A percentile compares a stretch with the other conserved stretches of the same genome.
Evolutionary conservation across 306 rosid species (phyloP).

Genomic region (Spatholobus suberectus): DNA sequence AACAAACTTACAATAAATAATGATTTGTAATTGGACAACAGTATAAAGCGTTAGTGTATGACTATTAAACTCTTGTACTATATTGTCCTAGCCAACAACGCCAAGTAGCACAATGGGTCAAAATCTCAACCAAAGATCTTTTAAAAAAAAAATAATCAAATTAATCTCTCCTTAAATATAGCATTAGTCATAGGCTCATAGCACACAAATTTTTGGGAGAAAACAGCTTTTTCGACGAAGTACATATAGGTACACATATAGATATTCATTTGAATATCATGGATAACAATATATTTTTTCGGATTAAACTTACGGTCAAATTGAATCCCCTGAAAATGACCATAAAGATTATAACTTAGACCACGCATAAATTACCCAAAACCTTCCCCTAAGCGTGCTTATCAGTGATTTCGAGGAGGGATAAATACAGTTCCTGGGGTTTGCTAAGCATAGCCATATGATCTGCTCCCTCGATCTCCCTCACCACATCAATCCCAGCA

Average conservation of each 20-base stretch:
- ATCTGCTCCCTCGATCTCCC: conserved; percentile 56
- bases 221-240: not conserved
- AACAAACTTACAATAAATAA: too few species aligned
- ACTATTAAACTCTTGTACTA: too few species aligned
- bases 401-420: conserved; percentile 48
- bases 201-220: not conserved
- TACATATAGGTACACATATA: not conserved
- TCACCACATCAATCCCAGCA: conserved; percentile 44
- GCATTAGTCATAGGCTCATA: too few species aligned
- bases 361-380: too few species aligned
- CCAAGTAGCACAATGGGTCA: not conserved
- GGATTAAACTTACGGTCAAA: not conserved
- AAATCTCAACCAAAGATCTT: not conserved
- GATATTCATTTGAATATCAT: not conserved
- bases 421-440: conserved; percentile 38
- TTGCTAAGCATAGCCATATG: conserved; percentile 54
- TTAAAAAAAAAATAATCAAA: not conserved
- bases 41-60: too few species aligned
- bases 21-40: too few species aligned
- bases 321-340: not conserved
- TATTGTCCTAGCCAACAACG: not conserved
- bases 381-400: not conserved
- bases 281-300: not conserved
- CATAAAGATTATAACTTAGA: not conserved
- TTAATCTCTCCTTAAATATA: not conserved